These are phyloP conservation scores for Plasmodium falciparum DNA, from an alignment of 169 alveolate genomes.

Conservation along the genomic window DNA sequence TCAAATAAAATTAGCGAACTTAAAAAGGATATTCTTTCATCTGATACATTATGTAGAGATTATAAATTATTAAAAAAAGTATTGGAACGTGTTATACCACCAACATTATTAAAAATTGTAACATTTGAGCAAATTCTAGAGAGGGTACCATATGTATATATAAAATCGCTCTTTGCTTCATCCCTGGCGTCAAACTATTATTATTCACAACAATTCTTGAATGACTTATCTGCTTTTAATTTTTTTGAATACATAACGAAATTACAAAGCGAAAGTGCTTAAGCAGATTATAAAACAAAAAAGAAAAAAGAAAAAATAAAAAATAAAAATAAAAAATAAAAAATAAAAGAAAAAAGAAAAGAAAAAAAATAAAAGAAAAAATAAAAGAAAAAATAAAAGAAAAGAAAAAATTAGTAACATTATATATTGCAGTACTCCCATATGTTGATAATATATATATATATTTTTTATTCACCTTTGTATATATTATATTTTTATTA, in stretches of 20 bases:
- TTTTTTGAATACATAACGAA: constrained; percentile 84
- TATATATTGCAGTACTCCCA: too few species aligned
- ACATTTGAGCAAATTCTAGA: constrained; percentile 80
- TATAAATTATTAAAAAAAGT: constrained; percentile 62
- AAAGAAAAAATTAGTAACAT: too few species aligned
- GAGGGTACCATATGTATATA: constrained; percentile 85
- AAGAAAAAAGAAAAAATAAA: not conserved
- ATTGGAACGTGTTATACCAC: constrained; percentile 79
- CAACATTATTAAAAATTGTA: constrained; percentile 77
- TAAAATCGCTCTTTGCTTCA: constrained; percentile 86
- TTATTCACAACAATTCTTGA: constrained; percentile 84
- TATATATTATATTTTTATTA: too few species aligned
- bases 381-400: too few species aligned
- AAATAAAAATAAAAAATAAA: too few species aligned
- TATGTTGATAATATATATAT: too few species aligned
- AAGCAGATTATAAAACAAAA: not conserved
- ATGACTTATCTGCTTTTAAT: constrained; percentile 86
- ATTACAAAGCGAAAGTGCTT: constrained; percentile 46
- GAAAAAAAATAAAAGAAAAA: too few species aligned
- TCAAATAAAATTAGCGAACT: constrained; percentile 86
- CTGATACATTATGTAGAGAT: constrained; percentile 84
- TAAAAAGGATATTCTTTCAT: constrained; percentile 79
- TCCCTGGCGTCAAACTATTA: constrained; percentile 87
- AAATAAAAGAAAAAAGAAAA: too few species aligned
- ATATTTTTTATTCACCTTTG: too few species aligned